Base-by-base conservation (phyloP, 257 asterid species). In the Eucommia ulmoides region DNA sequence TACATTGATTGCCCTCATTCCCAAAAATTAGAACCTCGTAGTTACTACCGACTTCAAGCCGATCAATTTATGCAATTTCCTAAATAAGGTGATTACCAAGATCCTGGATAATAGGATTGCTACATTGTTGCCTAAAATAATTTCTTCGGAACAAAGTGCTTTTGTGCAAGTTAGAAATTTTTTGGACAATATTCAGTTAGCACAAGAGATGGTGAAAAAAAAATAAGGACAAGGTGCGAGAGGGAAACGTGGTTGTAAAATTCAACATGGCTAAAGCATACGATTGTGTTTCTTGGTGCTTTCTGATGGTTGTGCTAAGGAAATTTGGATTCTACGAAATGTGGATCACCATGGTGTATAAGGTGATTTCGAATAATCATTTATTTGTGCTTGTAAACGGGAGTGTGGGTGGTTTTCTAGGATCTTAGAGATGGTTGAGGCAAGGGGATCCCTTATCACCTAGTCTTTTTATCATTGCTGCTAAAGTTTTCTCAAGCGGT, bases 201-300 rank as follows among this genome's bases (percentile, higher is more conserved):
- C 67, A 68, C 62, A 55, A 24, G 24, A 7, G 33, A 69, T 18
- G 56, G 60, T 14, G 75, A 81, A 24, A 78, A 62, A 53, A 80
- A 78, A 52, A 52, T 73, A 1, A 52, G 18, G 11, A 55, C 59
- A 11, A 69, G 49, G 18, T 60, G 83, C 58, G 82, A 84, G 60
- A 89, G 80, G 80, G 73, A 69, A 74, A 85, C 77, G 20, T 79
- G 69, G 76, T 53, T 33, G 68, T 49, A 29, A 29, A 29, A 12
- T 7, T 29, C 12, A 12, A 29, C 12, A 5, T 29, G 38, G 12
- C 12, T 5, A 29, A 29, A 29, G 38, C 38, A 7, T 29, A 29
- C 12, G 38, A 29, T 12, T 29, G 8, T 29, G 12, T 29, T 29
- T 7, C 7, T 29, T 29, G 38, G 38, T 7, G 38, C 12, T 29